These are phyloP conservation scores for Nidularia pulvinata DNA, from an alignment of 768 basidiomycete species.

Conservation along the genomic window DNA sequence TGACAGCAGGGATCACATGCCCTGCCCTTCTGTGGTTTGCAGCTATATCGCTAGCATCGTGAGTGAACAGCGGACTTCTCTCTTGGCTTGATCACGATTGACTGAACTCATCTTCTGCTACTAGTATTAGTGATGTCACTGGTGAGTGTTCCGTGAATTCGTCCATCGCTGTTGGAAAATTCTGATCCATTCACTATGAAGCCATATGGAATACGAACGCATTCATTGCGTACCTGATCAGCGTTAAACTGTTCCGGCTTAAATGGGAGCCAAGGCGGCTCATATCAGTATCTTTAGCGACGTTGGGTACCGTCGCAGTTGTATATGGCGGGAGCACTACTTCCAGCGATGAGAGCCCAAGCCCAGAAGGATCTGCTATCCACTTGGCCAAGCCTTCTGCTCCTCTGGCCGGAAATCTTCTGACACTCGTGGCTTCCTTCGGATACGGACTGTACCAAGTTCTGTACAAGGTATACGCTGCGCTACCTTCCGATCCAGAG, in stretches of 20 bases:
- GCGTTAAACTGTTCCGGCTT: slow-evolving; percentile 66
- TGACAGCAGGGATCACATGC: slow-evolving; percentile 59
- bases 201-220: slow-evolving; percentile 89
- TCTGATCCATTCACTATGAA: slow-evolving; percentile 7
- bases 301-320: slow-evolving; percentile 76
- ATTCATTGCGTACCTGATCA: slow-evolving; percentile 89
- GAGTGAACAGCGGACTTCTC: slow-evolving; percentile 26
- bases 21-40: slow-evolving; percentile 79
- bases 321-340: slow-evolving; percentile 71
- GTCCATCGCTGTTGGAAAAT: too few species aligned
- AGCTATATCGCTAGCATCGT: slow-evolving; percentile 72
- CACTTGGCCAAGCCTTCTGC: slow-evolving; percentile 32
- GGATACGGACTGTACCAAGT: slow-evolving; percentile 82
- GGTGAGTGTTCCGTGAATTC: slow-evolving; percentile 41
- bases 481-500: slow-evolving; percentile 67
- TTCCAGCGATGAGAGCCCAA: slow-evolving; percentile 9
- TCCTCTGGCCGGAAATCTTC: slow-evolving; percentile 70
- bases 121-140: slow-evolving; percentile 82
- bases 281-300: slow-evolving; percentile 77
- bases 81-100: neutral
- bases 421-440: slow-evolving; percentile 74
- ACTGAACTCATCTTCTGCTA: slow-evolving; percentile 6
- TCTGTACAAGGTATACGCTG: slow-evolving; percentile 78
- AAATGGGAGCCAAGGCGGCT: slow-evolving; percentile 66
- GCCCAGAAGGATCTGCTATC: slow-evolving; percentile 5